Evolutionary conservation across 179 eudicot genomes (phyloP), one percentile per base, ranked within the genome.

Genomic region (Carnegiea gigantea): DNA sequence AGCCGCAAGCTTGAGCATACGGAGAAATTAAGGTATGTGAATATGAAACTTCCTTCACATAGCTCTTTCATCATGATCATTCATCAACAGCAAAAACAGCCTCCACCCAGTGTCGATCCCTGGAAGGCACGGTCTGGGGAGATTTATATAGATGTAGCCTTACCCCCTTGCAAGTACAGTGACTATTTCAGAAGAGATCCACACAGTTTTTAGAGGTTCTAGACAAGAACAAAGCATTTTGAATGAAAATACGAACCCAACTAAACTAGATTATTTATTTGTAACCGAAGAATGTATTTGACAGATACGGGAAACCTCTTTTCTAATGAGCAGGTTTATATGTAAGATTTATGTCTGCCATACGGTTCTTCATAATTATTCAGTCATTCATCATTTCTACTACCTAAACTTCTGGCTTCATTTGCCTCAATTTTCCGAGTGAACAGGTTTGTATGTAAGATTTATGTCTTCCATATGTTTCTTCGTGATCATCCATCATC

Each of bases 1-100:
- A 91, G 94, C 84, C 90, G 92, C 20, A 90, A 92, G 86, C 90
- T 92, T 48, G 85, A 88, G 79, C 96, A 90, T 59, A 91, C 96
- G 0, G 84, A 84, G 1, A 82, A 90, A 72, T 54, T 91, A 43
- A 88, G 88, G 96, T 90, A 85, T 21, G 85, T 26, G 82, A 30
- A 36, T 82, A 15, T 70, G 30, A 64, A 30, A 80, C 79, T 38
- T 15, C 13, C 26, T 51, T 68, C 73, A 48, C 59, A 26, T 26
- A 49, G 75, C 18, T 65, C 71, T 51, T 54, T 76, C 64, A 54
- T 40, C 24, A 67, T 67, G 33, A 62, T 62, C 68, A 62, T 62
- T 3, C 14, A 23, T 62, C 26, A n/a, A 62, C 68, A n/a, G 21
- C 30, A n/a, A 17, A 15, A 62, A 62, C 30, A 62, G 21, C 68